Percentiles rank a stretch among this genome's conserved stretches.
phyloP scores from a whole-genome alignment of 169 alveolate species.

The Plasmodium gonderi region DNA sequence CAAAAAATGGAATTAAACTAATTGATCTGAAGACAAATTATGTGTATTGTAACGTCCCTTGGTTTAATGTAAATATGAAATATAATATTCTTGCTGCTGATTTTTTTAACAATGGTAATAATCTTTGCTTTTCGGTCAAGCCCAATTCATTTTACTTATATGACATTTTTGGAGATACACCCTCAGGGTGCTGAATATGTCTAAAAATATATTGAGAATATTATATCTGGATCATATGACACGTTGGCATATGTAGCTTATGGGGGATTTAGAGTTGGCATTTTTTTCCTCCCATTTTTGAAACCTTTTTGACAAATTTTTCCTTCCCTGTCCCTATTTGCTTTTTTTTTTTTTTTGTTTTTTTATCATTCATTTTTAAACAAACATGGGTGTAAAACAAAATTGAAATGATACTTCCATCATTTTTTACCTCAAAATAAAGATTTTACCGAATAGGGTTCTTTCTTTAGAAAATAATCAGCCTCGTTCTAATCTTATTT shows the following conservation, averaged over 20 bases:
- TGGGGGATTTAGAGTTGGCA: too few relatives aligned
- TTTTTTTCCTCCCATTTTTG: too few relatives aligned
- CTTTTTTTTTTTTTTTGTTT: not conserved
- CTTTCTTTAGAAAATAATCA: too few relatives aligned
- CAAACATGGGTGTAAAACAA: too few relatives aligned
- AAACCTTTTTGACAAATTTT: not conserved
- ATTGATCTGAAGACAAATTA: slow-evolving; percentile 43
- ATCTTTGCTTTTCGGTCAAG: slow-evolving; percentile 37
- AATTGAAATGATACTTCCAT: not conserved
- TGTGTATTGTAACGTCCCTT: slow-evolving; percentile 67
- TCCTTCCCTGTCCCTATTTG: not conserved
- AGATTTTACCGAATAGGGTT: too few relatives aligned
- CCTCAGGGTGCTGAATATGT: too few relatives aligned
- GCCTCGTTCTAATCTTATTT: too few relatives aligned
- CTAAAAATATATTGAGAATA: too few relatives aligned
- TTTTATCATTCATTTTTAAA: not conserved
- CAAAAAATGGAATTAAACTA: slow-evolving; percentile 51
- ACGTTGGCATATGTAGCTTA: too few relatives aligned
- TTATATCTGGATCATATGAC: too few relatives aligned
- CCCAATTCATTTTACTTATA: slow-evolving; percentile 50
- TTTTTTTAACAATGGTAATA: slow-evolving; percentile 69
- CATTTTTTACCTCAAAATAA: not conserved
- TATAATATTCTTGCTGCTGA: slow-evolving; percentile 36
- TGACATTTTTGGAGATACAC: not conserved
- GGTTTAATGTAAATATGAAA: slow-evolving; percentile 10